Conservation (phyloP, 2,329 filamentous ascomycete species). For the Botryosphaeria dothidea region DNA sequence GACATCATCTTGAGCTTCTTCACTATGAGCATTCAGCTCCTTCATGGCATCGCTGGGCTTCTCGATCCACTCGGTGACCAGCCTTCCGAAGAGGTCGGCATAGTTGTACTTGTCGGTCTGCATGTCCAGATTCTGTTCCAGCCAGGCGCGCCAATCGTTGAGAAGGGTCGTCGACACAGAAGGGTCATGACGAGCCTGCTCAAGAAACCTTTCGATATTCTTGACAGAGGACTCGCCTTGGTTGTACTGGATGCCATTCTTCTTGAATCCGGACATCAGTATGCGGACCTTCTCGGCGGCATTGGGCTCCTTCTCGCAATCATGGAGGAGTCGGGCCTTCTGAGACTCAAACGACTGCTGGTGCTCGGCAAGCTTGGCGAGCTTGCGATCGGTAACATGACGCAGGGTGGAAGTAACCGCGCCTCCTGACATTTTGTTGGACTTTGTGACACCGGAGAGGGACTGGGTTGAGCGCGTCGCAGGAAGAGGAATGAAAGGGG, state of each 20-base stretch:
- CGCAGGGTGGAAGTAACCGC: slow-evolving; percentile 27
- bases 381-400: slow-evolving; percentile 31
- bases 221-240: slow-evolving; percentile 20
- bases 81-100: slow-evolving; percentile 36
- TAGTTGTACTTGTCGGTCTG: slow-evolving; percentile 40
- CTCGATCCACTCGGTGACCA: slow-evolving; percentile 36
- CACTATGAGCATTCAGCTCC: neutral
- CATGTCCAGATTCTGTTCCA: slow-evolving; percentile 33
- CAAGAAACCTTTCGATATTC: slow-evolving; percentile 38
- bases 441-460: neutral
- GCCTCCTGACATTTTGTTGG: slow-evolving; percentile 22
- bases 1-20: too few relatives aligned
- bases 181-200: slow-evolving; percentile 38
- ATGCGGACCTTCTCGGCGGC: slow-evolving; percentile 24
- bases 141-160: slow-evolving; percentile 32
- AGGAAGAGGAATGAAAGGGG: neutral
- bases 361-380: slow-evolving; percentile 28
- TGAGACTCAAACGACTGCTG: slow-evolving; percentile 26
- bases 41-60: slow-evolving; percentile 2
- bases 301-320: slow-evolving; percentile 19
- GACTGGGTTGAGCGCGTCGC: neutral
- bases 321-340: slow-evolving; percentile 24
- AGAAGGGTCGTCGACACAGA: slow-evolving; percentile 36
- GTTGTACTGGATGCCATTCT: slow-evolving; percentile 22
- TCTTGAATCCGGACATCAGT: slow-evolving; percentile 27